Base-by-base conservation (phyloP, 2,329 filamentous ascomycete genomes). In the Ophiosphaerella korrae region DNA sequence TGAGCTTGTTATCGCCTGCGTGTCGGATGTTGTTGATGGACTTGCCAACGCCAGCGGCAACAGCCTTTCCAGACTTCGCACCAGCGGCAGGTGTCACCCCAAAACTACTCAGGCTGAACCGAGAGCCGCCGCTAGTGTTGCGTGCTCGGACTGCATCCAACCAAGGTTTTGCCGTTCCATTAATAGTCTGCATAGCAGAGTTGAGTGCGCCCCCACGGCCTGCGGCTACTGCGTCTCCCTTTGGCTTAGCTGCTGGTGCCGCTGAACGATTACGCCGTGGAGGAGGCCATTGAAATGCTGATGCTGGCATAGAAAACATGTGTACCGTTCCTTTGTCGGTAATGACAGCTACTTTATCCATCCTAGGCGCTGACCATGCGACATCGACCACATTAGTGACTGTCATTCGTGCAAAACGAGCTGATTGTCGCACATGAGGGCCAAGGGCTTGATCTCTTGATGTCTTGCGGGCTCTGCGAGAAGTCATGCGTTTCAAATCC, bases 241-340 rank as follows among this genome's bases (percentile, higher is more conserved):
- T 67, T 5, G 60, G 34, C 23, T 64, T 69, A 3, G 55, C 43
- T 23, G 62, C n/a, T 16, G 62, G 52, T 14, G 49, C 56, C 21
- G 64, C 40, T 38, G 69, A 68, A 26, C 70, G 68, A n/a, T 63
- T 52, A 31, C 78, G 75, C 39, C 78, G 77, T 36, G 85, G 87
- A 21, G 92, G 90, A 35, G 92, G 92, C 92, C 92, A 96, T 59
- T 89, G 86, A 63, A 92, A 93, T 4, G 90, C 90, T 56, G 85
- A 89, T 39, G 85, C 81, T 7, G 92, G 91, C 73, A 97, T 84
- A 60, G 96, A 90, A 58, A 96, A 87, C 37, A 97, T 84, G 74
- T 99, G 94, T 9, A 97, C 87, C 7, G 94, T 99, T n/a, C 93
- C 92, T 62, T 92, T 89, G 66, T 96, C 91, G 0, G 94, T 97